Percentiles rank a stretch among this genome's conserved stretches.
Conservation (phyloP, 768 basidiomycete species). For the Phanerochaete sordida region DNA sequence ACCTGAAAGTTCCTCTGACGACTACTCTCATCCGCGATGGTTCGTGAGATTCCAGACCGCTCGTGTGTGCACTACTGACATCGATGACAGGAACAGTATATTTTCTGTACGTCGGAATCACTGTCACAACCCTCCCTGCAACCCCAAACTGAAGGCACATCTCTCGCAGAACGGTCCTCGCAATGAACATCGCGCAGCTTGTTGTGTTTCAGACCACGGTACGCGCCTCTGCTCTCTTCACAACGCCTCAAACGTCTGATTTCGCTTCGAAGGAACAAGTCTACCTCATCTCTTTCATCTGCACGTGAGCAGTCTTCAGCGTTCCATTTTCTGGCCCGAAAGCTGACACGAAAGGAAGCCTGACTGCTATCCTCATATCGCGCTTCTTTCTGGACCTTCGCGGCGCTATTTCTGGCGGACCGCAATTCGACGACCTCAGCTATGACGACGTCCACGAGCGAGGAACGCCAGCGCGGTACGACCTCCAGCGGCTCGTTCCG, state of each 20-base stretch:
- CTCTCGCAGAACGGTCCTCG: background rate
- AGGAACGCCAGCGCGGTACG: too few species aligned
- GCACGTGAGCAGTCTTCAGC: background rate
- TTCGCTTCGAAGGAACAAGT: background rate
- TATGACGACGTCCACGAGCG: too few species aligned
- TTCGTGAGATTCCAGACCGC: background rate
- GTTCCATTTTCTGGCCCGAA: background rate
- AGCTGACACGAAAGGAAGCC: background rate
- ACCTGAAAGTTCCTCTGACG: background rate
- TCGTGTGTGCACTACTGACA: background rate
- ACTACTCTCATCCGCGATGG: constrained; percentile 8
- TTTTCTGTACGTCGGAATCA: background rate
- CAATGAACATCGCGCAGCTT: constrained; percentile 3
- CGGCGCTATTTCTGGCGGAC: too few species aligned
- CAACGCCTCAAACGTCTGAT: background rate
- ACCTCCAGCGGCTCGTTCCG: too few species aligned
- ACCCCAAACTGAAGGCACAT: background rate
- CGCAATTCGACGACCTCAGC: too few species aligned
- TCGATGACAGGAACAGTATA: background rate
- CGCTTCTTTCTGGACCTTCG: background rate
- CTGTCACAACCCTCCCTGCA: background rate
- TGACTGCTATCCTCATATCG: background rate
- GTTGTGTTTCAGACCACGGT: background rate
- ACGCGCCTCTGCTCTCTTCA: background rate
- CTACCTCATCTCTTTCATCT: background rate